Conservation (phyloP, 2,329 filamentous ascomycete species). For the Fusarium equiseti region DNA sequence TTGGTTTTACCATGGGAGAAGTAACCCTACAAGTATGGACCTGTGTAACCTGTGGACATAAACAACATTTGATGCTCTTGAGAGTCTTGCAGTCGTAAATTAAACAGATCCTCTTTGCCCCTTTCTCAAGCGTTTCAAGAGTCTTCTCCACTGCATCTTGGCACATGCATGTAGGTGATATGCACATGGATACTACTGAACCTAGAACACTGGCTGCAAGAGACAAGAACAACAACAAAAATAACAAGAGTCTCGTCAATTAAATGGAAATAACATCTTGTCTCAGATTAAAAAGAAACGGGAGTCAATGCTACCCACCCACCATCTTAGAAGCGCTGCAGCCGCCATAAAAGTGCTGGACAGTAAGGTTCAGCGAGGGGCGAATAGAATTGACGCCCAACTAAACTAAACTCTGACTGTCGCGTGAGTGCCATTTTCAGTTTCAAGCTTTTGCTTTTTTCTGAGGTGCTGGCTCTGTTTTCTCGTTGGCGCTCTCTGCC, state of each 20-base stretch:
- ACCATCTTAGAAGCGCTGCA: conserved; percentile 29
- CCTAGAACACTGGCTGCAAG: background rate
- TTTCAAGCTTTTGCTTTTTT: conserved; percentile 2
- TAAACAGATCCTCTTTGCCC: conserved; percentile 12
- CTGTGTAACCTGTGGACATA: background rate
- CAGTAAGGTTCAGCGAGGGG: background rate
- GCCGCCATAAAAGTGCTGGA: conserved; percentile 18
- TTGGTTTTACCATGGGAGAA: background rate
- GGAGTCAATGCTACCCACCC: conserved; percentile 1
- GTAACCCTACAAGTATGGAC: background rate
- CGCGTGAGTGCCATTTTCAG: conserved; percentile 33
- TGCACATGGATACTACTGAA: conserved; percentile 6
- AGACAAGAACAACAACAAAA: background rate
- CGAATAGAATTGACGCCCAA: conserved; percentile 13
- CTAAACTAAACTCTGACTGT: conserved; percentile 12
- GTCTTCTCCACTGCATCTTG: conserved; percentile 19
- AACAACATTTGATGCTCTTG: background rate
- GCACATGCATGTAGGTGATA: conserved; percentile 3
- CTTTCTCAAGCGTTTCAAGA: conserved; percentile 22
- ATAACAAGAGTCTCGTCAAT: background rate
- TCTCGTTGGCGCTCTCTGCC: conserved; percentile 22
- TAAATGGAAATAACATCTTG: background rate
- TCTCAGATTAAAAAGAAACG: background rate
- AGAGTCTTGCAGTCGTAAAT: background rate
- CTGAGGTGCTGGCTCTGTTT: conserved; percentile 12